Conservation (phyloP, 2,329 filamentous ascomycete species). For the Alternaria ethzedia region DNA sequence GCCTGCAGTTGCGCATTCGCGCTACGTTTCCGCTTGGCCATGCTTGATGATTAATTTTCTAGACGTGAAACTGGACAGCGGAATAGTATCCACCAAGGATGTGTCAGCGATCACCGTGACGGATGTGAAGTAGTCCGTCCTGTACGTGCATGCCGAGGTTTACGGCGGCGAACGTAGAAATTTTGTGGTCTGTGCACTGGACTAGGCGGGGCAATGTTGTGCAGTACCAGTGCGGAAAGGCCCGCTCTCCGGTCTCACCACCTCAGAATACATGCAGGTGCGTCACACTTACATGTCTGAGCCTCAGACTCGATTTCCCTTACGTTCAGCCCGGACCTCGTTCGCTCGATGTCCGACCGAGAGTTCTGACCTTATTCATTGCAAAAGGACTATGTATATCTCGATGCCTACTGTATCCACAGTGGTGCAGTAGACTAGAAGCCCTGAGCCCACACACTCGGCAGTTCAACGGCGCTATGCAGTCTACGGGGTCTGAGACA, state of each 20-base stretch:
- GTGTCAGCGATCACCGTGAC: background rate
- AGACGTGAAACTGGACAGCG: background rate
- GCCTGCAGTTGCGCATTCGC: slow-evolving; percentile 25
- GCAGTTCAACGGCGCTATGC: background rate
- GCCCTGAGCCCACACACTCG: background rate
- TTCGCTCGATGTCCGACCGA: background rate
- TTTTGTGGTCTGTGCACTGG: slow-evolving; percentile 10
- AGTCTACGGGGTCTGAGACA: background rate
- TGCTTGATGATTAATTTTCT: slow-evolving; percentile 1
- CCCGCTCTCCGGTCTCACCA: background rate
- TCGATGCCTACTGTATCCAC: background rate
- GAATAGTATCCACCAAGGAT: background rate
- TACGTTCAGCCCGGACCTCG: background rate
- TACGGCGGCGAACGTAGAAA: slow-evolving; percentile 10
- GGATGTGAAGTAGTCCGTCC: background rate
- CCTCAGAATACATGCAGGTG: background rate
- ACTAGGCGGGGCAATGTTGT: background rate
- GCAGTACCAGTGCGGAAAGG: background rate
- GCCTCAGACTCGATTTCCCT: too few species aligned
- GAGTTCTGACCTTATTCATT: background rate
- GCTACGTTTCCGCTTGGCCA: slow-evolving; percentile 41
- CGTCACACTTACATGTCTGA: background rate
- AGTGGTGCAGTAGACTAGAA: background rate
- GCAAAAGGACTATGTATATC: background rate
- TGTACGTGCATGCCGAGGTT: background rate